These are phyloP conservation scores for Ocimum tenuiflorum DNA, from an alignment of 257 asterid species.

Conservation along the genomic window DNA sequence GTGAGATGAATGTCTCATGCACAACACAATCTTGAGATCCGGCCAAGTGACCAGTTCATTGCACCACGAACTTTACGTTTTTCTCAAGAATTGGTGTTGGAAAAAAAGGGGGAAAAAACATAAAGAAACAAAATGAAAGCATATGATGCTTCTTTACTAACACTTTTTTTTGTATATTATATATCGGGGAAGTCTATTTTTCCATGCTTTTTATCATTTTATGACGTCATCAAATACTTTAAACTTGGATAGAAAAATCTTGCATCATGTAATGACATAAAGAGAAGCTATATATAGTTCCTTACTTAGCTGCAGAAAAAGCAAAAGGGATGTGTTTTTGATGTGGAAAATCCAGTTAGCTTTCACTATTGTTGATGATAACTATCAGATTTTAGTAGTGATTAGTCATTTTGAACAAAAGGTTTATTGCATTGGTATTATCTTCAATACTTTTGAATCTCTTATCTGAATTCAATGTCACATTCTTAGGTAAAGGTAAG, in stretches of 20 bases:
- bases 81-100: background rate
- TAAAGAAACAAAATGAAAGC: conserved; percentile 3
- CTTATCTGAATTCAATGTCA: too few relatives aligned
- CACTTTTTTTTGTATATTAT: background rate
- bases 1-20: too few relatives aligned
- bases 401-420: background rate
- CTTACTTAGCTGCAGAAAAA: conserved; percentile 34
- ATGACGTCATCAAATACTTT: conserved; percentile 6
- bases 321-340: conserved; percentile 21
- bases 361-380: conserved; percentile 12
- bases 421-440: too few relatives aligned
- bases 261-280: background rate
- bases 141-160: conserved; percentile 6
- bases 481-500: too few relatives aligned
- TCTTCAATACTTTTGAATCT: too few relatives aligned
- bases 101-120: background rate
- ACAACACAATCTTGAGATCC: too few relatives aligned
- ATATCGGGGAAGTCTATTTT: background rate
- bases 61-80: background rate
- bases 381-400: background rate
- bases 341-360: conserved; percentile 13
- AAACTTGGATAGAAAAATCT: background rate
- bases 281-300: conserved; percentile 27
- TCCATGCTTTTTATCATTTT: conserved; percentile 6
- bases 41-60: background rate